Conservation (phyloP, 441 rosid genomes). For the Omphalea diandra region DNA sequence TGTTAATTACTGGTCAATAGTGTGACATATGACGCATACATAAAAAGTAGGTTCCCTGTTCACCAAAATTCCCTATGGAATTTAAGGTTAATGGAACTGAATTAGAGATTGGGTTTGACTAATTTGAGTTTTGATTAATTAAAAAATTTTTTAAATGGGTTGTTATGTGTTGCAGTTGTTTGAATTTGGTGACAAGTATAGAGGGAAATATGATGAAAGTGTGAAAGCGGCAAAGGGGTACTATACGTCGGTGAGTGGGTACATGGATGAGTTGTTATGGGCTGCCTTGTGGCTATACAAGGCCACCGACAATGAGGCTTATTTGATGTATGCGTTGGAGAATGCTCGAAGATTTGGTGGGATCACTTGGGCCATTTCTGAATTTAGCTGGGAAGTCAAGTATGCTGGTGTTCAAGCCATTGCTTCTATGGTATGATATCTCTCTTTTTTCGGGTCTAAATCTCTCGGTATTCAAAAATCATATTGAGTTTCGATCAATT, state of each 20-base stretch:
- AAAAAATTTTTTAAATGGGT: neutral
- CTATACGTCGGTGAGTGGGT: conserved; percentile 90
- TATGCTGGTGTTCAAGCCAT: conserved; percentile 76
- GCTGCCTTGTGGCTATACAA: conserved; percentile 81
- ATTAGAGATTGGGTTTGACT: conserved; percentile 16
- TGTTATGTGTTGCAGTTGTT: conserved; percentile 51
- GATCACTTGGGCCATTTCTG: conserved; percentile 79
- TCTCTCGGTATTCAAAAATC: no score
- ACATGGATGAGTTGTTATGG: conserved; percentile 93
- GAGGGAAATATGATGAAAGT: conserved; percentile 80
- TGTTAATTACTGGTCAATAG: no score
- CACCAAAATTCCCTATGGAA: conserved; percentile 21
- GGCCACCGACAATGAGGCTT: conserved; percentile 74
- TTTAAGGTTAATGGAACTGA: neutral
- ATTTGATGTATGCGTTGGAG: conserved; percentile 50
- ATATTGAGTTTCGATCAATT: no score
- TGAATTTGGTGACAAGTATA: conserved; percentile 69
- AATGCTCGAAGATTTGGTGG: conserved; percentile 73
- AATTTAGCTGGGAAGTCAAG: conserved; percentile 99
- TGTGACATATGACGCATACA: neutral
- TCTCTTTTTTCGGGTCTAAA: no score
- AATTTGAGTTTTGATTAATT: neutral
- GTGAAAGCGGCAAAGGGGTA: conserved; percentile 65
- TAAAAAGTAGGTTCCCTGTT: conserved; percentile 14
- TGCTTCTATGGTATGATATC: conserved; percentile 58